Evolutionary conservation across 2,329 filamentous ascomycete species (phyloP).

Genomic region (Aureobasidium uvarum): DNA sequence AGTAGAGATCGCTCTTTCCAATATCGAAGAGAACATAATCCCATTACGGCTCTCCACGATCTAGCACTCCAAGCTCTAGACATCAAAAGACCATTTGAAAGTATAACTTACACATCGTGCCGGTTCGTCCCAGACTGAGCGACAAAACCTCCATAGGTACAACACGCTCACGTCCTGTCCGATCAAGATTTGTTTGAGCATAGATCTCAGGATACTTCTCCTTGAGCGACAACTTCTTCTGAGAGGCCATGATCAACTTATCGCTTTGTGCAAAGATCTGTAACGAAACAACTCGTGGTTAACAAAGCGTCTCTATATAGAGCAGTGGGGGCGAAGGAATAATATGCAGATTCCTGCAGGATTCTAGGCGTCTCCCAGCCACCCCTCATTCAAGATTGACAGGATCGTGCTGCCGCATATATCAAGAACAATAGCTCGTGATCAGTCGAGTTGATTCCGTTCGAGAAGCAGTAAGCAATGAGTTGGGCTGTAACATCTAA

Average conservation of each 20-base stretch:
- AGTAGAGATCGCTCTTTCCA: neutral
- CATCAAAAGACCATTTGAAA: neutral
- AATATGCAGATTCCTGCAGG: too few relatives aligned
- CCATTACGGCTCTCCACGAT: neutral
- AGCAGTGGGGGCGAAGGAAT: too few relatives aligned
- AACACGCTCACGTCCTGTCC: constrained; percentile 2
- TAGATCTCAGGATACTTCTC: constrained; percentile 21
- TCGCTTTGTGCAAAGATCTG: too few relatives aligned
- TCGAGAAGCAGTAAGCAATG: too few relatives aligned
- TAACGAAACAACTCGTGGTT: too few relatives aligned
- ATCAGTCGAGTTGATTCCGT: too few relatives aligned
- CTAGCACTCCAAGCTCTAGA: neutral
- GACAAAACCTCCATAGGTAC: constrained; percentile 32
- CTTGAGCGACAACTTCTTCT: neutral
- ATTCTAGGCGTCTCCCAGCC: too few relatives aligned
- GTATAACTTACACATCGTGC: constrained; percentile 28
- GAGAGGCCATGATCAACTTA: neutral
- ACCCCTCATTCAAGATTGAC: too few relatives aligned
- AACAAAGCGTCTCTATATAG: too few relatives aligned
- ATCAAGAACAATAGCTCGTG: too few relatives aligned
- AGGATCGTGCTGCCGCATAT: too few relatives aligned
- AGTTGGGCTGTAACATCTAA: too few relatives aligned
- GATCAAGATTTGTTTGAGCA: constrained; percentile 1
- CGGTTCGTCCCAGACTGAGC: constrained; percentile 32
- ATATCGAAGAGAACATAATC: neutral